Conservation (phyloP, 164 flowering plant genomes). For the Vitis vinifera region ASM3070453v1 NC_081813.1:5776501-5777000, state of each 20-base stretch:
- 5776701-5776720: slow-evolving; percentile 77
- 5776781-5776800: slow-evolving; percentile 41
- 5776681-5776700: not conserved
- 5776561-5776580: not conserved
- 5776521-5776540: not conserved
- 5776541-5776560: too few relatives aligned
- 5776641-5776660: not conserved
- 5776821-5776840: slow-evolving; percentile 36
- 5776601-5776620: not conserved
- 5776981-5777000: slow-evolving; percentile 90
- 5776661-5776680: not conserved
- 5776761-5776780: slow-evolving; percentile 57
- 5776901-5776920: not conserved
- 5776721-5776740: slow-evolving; percentile 79
- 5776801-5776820: slow-evolving; percentile 78
- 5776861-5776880: slow-evolving; percentile 80
- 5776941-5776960: slow-evolving; percentile 7
- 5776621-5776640: not conserved
- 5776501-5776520: slow-evolving; percentile 63
- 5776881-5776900: slow-evolving; percentile 44
- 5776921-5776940: slow-evolving; percentile 1
- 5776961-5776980: slow-evolving; percentile 80
- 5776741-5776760: slow-evolving; percentile 88
- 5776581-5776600: not conserved
- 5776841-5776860: slow-evolving; percentile 60